A percentile compares a stretch with the other conserved stretches of the same genome.
Conservation (phyloP, 306 rosid genomes). For the Cercis canadensis region DNA sequence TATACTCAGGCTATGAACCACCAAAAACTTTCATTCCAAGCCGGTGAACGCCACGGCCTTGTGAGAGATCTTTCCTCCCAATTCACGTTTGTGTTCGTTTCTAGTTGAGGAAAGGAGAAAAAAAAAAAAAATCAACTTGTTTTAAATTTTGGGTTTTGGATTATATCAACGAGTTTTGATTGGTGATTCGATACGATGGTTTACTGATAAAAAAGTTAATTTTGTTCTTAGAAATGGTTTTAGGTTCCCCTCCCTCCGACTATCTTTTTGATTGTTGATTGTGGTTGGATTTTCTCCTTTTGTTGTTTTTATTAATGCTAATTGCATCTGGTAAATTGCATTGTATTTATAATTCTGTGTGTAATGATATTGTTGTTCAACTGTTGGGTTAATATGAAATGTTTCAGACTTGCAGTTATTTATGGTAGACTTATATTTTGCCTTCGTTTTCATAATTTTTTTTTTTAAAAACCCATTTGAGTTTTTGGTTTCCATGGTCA, state of each 20-base stretch:
- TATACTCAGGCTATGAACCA: conserved; percentile 60
- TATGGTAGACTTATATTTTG: background rate
- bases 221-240: background rate
- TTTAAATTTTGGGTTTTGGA: background rate
- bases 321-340: background rate
- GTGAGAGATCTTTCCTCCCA: conserved; percentile 28
- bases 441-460: background rate
- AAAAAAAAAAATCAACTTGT: background rate
- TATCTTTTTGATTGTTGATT: background rate
- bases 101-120: too few species aligned
- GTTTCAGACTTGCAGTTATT: background rate
- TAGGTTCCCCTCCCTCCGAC: background rate
- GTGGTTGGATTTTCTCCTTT: background rate
- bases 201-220: background rate
- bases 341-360: background rate
- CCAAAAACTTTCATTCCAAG: conserved; percentile 60
- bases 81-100: background rate
- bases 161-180: background rate
- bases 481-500: background rate
- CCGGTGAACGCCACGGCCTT: conserved; percentile 64
- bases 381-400: background rate
- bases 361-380: background rate
- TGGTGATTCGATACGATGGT: background rate
- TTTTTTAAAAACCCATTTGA: background rate
- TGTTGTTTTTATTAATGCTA: background rate